Conservation (phyloP, 495 filamentous ascomycete genomes). For the Lasiosphaeriaceae sp. region DNA sequence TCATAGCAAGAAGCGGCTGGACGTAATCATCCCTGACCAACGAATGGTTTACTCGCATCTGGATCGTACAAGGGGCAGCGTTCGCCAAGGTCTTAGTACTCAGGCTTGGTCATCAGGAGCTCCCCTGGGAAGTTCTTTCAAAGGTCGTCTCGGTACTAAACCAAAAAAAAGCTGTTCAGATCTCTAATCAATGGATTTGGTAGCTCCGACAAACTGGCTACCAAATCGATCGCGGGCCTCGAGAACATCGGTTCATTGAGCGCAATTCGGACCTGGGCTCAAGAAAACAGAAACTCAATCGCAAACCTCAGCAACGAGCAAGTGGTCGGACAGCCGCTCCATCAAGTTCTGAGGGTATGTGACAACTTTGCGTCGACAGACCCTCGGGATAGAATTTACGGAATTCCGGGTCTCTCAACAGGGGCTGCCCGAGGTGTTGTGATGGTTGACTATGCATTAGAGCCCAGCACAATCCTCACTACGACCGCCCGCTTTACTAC, state of each 20-base stretch:
- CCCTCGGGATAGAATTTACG: neutral
- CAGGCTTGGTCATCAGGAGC: neutral
- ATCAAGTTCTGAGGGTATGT: neutral
- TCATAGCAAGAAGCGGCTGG: neutral
- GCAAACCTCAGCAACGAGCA: too few species aligned
- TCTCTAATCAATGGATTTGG: neutral
- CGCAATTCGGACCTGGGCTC: neutral
- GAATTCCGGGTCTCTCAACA: neutral
- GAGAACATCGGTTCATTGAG: neutral
- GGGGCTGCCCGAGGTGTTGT: neutral
- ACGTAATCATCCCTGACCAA: neutral
- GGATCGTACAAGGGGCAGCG: neutral
- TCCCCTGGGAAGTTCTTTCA: neutral
- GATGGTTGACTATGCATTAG: neutral
- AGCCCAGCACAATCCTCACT: neutral
- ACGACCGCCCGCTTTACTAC: neutral
- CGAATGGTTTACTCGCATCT: neutral
- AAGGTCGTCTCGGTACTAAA: neutral
- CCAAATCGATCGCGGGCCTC: neutral
- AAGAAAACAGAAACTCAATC: neutral
- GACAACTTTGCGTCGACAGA: neutral
- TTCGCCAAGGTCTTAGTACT: neutral
- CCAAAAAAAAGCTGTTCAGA: too few species aligned
- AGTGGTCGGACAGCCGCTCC: too few species aligned
- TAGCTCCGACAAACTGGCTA: neutral